Evolutionary conservation across 108 stramenopile genomes (phyloP).

Genomic region (Conticribra weissflogii): DNA sequence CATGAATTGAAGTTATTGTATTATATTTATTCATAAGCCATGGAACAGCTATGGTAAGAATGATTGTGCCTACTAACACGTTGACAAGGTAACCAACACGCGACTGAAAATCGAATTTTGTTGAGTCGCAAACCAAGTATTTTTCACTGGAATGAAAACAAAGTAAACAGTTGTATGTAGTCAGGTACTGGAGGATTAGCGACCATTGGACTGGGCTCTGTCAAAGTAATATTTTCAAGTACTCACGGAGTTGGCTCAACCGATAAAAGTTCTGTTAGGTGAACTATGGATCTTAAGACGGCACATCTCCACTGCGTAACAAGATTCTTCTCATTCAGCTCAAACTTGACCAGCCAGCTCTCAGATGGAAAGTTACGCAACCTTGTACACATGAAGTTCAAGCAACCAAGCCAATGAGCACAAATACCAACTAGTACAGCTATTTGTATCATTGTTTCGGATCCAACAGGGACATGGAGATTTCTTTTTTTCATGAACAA

Average conservation of each 20-base stretch:
- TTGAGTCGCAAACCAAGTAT: too few species aligned
- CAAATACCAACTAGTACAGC: constrained; percentile 48
- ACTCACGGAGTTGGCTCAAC: constrained; percentile 68
- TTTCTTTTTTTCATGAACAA: constrained; percentile 56
- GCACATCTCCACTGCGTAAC: constrained; percentile 61
- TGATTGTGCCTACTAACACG: too few species aligned
- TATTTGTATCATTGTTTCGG: constrained; percentile 53
- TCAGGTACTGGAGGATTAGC: too few species aligned
- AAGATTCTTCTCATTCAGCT: constrained; percentile 37
- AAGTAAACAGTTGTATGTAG: too few species aligned
- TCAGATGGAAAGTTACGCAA: constrained; percentile 58
- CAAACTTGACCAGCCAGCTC: constrained; percentile 61
- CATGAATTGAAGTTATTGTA: too few species aligned
- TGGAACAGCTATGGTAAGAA: too few species aligned
- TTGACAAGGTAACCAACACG: too few species aligned
- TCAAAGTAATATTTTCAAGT: too few species aligned
- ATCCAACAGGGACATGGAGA: constrained; percentile 58
- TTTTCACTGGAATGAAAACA: too few species aligned
- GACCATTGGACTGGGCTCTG: too few species aligned
- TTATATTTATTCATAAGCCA: too few species aligned
- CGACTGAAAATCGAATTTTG: too few species aligned
- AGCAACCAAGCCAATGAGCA: constrained; percentile 75
- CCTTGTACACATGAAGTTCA: constrained; percentile 59
- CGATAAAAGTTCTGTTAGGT: constrained; percentile 75
- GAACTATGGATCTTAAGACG: constrained; percentile 66